phyloP scores from a whole-genome alignment of 106 monocot species.

The Apostasia ramifera region DNA sequence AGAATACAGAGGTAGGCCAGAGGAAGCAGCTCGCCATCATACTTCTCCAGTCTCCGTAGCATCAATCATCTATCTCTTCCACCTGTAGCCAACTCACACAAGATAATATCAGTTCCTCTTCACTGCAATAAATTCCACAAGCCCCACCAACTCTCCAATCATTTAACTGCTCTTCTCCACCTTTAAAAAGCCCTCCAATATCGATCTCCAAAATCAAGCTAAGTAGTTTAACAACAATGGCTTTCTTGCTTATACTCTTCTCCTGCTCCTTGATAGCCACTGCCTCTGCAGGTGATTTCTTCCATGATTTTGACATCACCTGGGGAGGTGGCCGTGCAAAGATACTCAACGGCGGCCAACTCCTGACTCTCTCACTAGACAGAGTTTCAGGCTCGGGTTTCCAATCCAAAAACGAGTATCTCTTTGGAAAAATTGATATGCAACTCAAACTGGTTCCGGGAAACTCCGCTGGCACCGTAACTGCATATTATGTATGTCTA shows the following conservation, averaged over 20 bases:
- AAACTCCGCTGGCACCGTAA: conserved; percentile 25
- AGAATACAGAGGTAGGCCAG: too few species aligned
- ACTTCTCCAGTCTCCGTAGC: not conserved
- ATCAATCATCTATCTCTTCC: not conserved
- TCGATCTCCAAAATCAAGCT: not conserved
- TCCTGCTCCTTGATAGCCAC: not conserved
- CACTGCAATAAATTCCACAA: not conserved
- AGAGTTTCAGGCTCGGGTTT: conserved; percentile 20
- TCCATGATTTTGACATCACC: conserved; percentile 14
- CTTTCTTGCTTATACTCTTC: not conserved
- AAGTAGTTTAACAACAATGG: not conserved
- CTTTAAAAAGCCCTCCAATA: not conserved
- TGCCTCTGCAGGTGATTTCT: conserved; percentile 4
- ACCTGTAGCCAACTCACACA: conserved; percentile 6
- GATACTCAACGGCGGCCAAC: conserved; percentile 12
- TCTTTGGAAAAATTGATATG: conserved; percentile 24
- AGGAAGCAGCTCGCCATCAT: too few species aligned
- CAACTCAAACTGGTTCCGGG: conserved; percentile 22
- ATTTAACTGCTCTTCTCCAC: conserved; percentile 1
- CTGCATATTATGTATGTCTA: conserved; percentile 14
- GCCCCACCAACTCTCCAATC: not conserved
- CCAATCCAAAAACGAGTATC: conserved; percentile 22
- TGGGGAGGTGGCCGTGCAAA: conserved; percentile 19
- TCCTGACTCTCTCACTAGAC: conserved; percentile 19
- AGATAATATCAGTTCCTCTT: not conserved